Conservation (phyloP, 352 stramenopile genomes). For the Globisporangium barbulae region DNA sequence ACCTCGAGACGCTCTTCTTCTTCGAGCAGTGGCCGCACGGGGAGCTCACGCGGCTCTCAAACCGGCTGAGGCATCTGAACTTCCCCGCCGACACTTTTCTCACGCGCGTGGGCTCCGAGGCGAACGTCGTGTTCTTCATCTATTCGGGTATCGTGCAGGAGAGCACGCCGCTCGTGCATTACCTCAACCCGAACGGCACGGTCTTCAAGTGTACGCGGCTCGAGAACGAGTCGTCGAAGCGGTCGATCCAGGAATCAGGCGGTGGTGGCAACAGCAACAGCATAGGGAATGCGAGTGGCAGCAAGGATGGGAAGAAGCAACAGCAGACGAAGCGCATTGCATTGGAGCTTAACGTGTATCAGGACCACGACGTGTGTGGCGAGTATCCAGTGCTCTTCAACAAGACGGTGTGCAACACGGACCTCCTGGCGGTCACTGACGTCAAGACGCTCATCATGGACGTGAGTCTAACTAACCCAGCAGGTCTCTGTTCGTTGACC, state of each 20-base stretch:
- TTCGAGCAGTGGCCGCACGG: constrained; percentile 75
- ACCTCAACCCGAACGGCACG: constrained; percentile 61
- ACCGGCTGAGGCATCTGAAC: constrained; percentile 57
- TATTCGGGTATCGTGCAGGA: constrained; percentile 78
- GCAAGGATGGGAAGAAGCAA: constrained; percentile 20
- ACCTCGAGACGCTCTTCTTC: constrained; percentile 77
- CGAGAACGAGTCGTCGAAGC: constrained; percentile 32
- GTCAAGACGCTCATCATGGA: constrained; percentile 81
- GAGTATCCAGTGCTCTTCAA: constrained; percentile 70
- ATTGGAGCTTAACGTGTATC: constrained; percentile 74
- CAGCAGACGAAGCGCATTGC: constrained; percentile 47
- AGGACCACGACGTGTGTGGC: constrained; percentile 78
- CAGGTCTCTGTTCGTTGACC: too few relatives aligned
- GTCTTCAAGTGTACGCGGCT: constrained; percentile 46
- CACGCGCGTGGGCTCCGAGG: constrained; percentile 62
- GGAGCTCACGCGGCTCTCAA: constrained; percentile 68
- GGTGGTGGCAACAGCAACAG: constrained; percentile 14
- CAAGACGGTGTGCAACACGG: constrained; percentile 48
- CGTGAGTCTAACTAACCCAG: constrained; percentile 26
- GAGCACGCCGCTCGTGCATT: constrained; percentile 60
- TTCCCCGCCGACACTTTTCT: constrained; percentile 67
- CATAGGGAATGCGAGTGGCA: constrained; percentile 9
- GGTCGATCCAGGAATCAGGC: constrained; percentile 24
- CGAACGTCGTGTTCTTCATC: constrained; percentile 77
- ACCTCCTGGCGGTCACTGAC: constrained; percentile 64